Evolutionary conservation across 352 stramenopile genomes (phyloP).

Genomic region (Phytophthora cryptogea): DNA sequence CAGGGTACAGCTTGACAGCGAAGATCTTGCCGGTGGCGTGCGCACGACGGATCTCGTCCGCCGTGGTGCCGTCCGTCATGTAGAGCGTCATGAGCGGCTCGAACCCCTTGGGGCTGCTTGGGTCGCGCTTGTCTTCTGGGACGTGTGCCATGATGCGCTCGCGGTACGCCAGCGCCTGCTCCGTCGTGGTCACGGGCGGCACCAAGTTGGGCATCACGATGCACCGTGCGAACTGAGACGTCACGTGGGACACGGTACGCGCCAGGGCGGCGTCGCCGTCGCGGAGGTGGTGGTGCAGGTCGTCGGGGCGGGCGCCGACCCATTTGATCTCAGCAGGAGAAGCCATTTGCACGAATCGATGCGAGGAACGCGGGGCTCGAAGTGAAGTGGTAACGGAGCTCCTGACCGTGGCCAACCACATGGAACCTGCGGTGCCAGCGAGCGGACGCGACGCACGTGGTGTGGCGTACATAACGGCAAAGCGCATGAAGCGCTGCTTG

Average conservation of each 20-base stretch:
- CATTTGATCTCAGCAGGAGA: slow-evolving; percentile 42
- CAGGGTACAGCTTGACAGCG: slow-evolving; percentile 98
- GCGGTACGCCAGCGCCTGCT: slow-evolving; percentile 95
- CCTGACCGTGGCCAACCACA: slow-evolving; percentile 30
- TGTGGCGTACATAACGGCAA: not conserved
- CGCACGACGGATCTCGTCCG: slow-evolving; percentile 95
- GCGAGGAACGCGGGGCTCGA: slow-evolving; percentile 4
- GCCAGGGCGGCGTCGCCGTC: slow-evolving; percentile 86
- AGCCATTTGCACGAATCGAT: slow-evolving; percentile 18
- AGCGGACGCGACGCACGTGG: slow-evolving; percentile 1
- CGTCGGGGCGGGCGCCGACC: slow-evolving; percentile 78
- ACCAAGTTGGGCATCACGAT: slow-evolving; percentile 99
- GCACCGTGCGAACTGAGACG: slow-evolving; percentile 82
- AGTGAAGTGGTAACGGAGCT: slow-evolving; percentile 19
- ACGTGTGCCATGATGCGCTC: slow-evolving; percentile 92
- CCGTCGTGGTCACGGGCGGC: slow-evolving; percentile 95
- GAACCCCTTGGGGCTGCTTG: slow-evolving; percentile 59
- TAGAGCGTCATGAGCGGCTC: slow-evolving; percentile 98
- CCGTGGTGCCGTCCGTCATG: slow-evolving; percentile 97
- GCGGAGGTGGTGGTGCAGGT: slow-evolving; percentile 98
- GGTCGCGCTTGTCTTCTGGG: slow-evolving; percentile 47
- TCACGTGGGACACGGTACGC: slow-evolving; percentile 84
- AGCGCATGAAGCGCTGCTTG: no score
- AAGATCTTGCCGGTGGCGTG: slow-evolving; percentile 89
- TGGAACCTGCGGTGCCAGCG: slow-evolving; percentile 4